Base-by-base conservation (phyloP, 2,329 filamentous ascomycete genomes). In the Aureobasidium leucospermi region DNA sequence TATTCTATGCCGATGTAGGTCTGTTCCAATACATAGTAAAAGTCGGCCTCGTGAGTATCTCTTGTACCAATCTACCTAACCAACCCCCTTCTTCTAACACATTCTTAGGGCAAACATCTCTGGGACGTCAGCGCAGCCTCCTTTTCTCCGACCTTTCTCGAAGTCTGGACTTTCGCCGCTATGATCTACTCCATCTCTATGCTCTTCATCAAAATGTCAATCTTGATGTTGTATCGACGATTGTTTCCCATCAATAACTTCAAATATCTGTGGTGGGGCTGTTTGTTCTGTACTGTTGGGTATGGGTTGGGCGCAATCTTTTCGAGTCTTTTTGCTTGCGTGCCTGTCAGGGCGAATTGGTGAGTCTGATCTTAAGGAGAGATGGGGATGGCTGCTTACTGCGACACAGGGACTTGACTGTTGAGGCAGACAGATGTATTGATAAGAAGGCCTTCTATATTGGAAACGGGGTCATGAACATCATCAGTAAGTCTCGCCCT, bases 121-220 rank as follows among this genome's bases (percentile, higher is more conserved):
- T 59, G 57, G 57, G 31, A 59, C 19, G 57, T 59, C 31, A 39
- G 43, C 28, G 28, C 13, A 28, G 29, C 46, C 13, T 13, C 29
- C 11, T 59, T 42, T 16, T 43, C 57, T 4, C 57, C 57, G 8
- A 19, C n/a, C 16, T 59, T 59, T 16, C 13, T 59, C 19, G 19
- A 45, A 11, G 28, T 45, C 7, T 59, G 47, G 46, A 45, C 47
- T 15, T 51, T 52, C 28, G 46, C 38, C 16, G 47, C 57, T 19
- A 51, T 59, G 57, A 42, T 52, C 28, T 59, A 59, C 28, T 48
- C 41, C n/a, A 16, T 48, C 7, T 52, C 23, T 38, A 59, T 59
- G 57, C 8, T 59, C 0, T 66, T 78, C 60, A 31, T 43, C 34
- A 61, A 59, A 36, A 23, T 58, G 19, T 61, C 59, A 4, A 41